These are phyloP conservation scores for Fusarium robinianum DNA, from an alignment of 2,329 filamentous ascomycete species.

Conservation along the genomic window DNA sequence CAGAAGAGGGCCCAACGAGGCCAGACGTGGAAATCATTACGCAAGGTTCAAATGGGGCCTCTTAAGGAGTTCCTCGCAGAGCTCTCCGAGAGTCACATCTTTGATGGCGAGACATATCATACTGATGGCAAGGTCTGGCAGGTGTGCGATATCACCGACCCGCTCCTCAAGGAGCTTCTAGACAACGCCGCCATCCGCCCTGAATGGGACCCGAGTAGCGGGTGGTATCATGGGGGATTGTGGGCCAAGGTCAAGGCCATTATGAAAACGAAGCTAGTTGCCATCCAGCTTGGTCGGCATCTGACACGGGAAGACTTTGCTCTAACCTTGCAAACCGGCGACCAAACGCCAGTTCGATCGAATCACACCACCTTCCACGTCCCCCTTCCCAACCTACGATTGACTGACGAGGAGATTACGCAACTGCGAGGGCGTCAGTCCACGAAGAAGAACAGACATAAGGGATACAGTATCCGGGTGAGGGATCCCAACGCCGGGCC, in stretches of 20 bases:
- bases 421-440: constrained; percentile 42
- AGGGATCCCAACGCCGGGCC: constrained; percentile 29
- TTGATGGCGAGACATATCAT: constrained; percentile 76
- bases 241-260: constrained; percentile 83
- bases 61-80: constrained; percentile 47
- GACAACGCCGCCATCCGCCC: constrained; percentile 63
- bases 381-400: constrained; percentile 42
- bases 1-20: constrained; percentile 52
- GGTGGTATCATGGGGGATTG: constrained; percentile 83
- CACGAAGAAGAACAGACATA: constrained; percentile 43
- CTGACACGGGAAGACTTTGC: constrained; percentile 48
- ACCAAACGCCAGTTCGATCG: constrained; percentile 41
- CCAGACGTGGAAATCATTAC: constrained; percentile 55
- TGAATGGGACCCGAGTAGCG: constrained; percentile 67
- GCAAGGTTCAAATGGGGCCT: constrained; percentile 46
- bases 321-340: constrained; percentile 42
- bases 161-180: constrained; percentile 69
- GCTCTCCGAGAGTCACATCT: constrained; percentile 68
- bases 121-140: constrained; percentile 92
- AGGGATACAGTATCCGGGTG: constrained; percentile 43
- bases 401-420: constrained; percentile 45
- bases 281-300: constrained; percentile 61
- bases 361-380: constrained; percentile 40
- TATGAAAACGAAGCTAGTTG: constrained; percentile 83
- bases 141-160: constrained; percentile 88